Evolutionary conservation across 2,329 filamentous ascomycete species (phyloP).

Genomic region (Pyricularia sp.): DNA sequence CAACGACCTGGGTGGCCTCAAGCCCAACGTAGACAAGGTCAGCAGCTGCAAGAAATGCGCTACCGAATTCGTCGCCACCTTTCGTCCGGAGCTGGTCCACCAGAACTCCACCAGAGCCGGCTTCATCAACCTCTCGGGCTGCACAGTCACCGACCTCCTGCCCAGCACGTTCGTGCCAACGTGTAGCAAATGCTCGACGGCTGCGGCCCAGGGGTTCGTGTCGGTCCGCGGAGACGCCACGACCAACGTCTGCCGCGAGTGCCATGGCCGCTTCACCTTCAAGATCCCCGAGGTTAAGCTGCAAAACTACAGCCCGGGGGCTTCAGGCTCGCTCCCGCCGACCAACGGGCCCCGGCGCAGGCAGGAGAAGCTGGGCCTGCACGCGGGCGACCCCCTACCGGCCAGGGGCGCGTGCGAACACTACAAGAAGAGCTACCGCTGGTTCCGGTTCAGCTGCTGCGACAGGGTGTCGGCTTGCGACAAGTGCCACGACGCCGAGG

Average conservation of each 20-base stretch:
- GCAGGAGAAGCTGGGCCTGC: slow-evolving; percentile 45
- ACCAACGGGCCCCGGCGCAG: slow-evolving; percentile 31
- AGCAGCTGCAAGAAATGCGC: slow-evolving; percentile 52
- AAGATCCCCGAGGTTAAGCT: slow-evolving; percentile 72
- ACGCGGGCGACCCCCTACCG: slow-evolving; percentile 46
- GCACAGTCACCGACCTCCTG: slow-evolving; percentile 66
- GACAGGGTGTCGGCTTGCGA: slow-evolving; percentile 51
- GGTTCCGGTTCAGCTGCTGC: slow-evolving; percentile 59
- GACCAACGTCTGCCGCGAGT: slow-evolving; percentile 68
- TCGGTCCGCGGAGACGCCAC: slow-evolving; percentile 66
- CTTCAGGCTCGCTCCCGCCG: slow-evolving; percentile 20
- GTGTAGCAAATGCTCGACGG: slow-evolving; percentile 65
- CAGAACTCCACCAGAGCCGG: slow-evolving; percentile 64
- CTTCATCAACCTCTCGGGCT: slow-evolving; percentile 68
- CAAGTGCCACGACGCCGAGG: slow-evolving; percentile 58
- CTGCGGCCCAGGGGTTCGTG: slow-evolving; percentile 55
- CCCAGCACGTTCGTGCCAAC: slow-evolving; percentile 73
- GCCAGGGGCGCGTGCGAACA: slow-evolving; percentile 44
- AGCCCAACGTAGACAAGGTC: slow-evolving; percentile 33
- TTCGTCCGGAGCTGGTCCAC: slow-evolving; percentile 63
- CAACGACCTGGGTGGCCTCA: slow-evolving; percentile 58
- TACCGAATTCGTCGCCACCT: slow-evolving; percentile 40
- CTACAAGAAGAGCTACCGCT: slow-evolving; percentile 50
- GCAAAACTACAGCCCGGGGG: slow-evolving; percentile 54
- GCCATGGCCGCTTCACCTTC: slow-evolving; percentile 72